A percentile compares a stretch with the other conserved stretches of the same genome.
These are phyloP conservation scores for Starmerella vaccinii DNA, from an alignment of 805 yeast genomes.

Conservation along the genomic window DNA sequence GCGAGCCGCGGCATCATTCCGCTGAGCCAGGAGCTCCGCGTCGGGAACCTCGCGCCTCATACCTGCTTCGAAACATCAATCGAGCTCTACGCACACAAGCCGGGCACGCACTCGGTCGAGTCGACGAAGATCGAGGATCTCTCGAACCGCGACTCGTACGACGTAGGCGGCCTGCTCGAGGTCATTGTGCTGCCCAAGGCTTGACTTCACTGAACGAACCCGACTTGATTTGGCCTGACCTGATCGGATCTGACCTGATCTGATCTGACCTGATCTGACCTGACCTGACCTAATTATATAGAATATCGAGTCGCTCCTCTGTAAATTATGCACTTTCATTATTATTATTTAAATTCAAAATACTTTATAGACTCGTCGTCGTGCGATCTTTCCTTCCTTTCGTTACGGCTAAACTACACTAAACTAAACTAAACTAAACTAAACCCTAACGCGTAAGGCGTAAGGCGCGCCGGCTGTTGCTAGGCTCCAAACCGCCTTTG, in stretches of 20 bases:
- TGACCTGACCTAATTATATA: no score
- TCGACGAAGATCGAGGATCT: slow-evolving; percentile 60
- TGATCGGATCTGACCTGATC: no score
- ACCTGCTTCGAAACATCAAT: slow-evolving; percentile 56
- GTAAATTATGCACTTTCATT: background rate
- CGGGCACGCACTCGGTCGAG: slow-evolving; percentile 54
- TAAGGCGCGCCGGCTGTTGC: no score
- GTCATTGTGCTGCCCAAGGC: slow-evolving; percentile 41
- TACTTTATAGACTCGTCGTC: no score
- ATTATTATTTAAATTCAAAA: no score
- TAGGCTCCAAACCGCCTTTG: no score
- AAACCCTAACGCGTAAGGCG: no score
- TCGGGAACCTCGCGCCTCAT: slow-evolving; percentile 53
- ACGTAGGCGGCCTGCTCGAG: slow-evolving; percentile 60
- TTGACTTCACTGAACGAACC: background rate
- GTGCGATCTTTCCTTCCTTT: background rate
- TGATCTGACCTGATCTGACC: no score
- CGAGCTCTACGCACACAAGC: slow-evolving; percentile 48
- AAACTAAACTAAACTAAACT: no score
- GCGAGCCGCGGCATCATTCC: slow-evolving; percentile 48
- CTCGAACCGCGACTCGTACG: slow-evolving; percentile 54
- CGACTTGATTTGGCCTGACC: no score
- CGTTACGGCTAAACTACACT: background rate
- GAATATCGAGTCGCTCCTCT: no score
- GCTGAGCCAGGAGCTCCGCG: slow-evolving; percentile 52